Conservation (phyloP, 768 basidiomycete species). For the Hypholoma fasciculare region DNA sequence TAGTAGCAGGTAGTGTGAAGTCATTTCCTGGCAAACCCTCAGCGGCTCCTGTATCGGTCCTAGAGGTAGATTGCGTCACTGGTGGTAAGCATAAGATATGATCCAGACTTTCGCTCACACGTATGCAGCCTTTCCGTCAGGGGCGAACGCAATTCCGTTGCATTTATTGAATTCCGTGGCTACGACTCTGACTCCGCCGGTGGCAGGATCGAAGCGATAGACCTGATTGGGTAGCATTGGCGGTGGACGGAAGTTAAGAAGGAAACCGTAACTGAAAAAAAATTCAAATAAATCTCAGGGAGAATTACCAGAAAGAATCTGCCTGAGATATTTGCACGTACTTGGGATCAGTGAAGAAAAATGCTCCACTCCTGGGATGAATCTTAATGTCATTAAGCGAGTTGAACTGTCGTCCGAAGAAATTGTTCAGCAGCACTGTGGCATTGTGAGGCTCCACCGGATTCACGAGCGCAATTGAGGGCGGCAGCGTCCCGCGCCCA, state of each 20-base stretch:
- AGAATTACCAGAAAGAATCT: not conserved
- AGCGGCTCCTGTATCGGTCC: slow-evolving; percentile 51
- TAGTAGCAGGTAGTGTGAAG: slow-evolving; percentile 62
- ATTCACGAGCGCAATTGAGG: slow-evolving; percentile 67
- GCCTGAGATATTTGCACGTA: slow-evolving; percentile 30
- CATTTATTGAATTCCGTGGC: slow-evolving; percentile 72
- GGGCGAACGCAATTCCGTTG: slow-evolving; percentile 77
- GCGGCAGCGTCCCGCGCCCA: slow-evolving; percentile 62
- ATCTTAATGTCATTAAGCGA: slow-evolving; percentile 80
- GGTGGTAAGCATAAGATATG: too few relatives aligned
- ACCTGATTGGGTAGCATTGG: slow-evolving; percentile 75
- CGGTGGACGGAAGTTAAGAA: slow-evolving; percentile 64
- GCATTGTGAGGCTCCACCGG: slow-evolving; percentile 63
- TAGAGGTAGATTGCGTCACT: slow-evolving; percentile 16
- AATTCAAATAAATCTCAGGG: not conserved
- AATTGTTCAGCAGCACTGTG: slow-evolving; percentile 76
- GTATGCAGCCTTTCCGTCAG: slow-evolving; percentile 64
- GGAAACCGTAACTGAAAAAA: slow-evolving; percentile 54
- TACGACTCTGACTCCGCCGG: slow-evolving; percentile 65
- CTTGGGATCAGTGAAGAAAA: slow-evolving; percentile 77
- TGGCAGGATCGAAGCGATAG: slow-evolving; percentile 72
- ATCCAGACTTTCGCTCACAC: slow-evolving; percentile 37
- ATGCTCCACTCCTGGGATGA: slow-evolving; percentile 58
- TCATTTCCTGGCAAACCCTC: slow-evolving; percentile 50
- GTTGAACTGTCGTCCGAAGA: slow-evolving; percentile 79